Evolutionary conservation across 2,329 filamentous ascomycete genomes (phyloP), one percentile per base, ranked within the genome.

Genomic region (Ophiostoma quercus): DNA sequence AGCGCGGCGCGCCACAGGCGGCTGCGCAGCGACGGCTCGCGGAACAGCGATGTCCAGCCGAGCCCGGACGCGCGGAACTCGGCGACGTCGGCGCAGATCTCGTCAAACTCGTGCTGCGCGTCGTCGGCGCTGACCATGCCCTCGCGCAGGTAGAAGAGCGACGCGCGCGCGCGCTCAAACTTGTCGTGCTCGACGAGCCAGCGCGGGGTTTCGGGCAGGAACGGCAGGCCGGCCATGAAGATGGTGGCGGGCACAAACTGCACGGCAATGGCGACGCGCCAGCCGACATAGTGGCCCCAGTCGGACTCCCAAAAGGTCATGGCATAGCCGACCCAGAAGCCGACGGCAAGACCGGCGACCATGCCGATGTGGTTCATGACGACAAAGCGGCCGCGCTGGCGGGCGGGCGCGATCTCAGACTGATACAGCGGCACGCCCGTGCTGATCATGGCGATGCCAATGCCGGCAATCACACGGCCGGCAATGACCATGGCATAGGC

Each of bases 321-420:
- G 11, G 78, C 82, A 71, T 86, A 88, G 7, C 85, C 85, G 63
- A 84, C 82, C 85, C 85, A 87, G 70, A 87, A 85, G 0, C 85
- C 85, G 5, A 75, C 74, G 0, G 84, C 84, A 7, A 87, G 76
- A 2, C 85, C 85, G 1, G 80, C 80, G 32, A 87, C 82, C 71
- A 88, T 83, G 2, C 86, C 85, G 63, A 87, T 80, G 68, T 88
- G 85, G 73, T 87, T 87, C 76, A 87, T 80, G 11, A 87, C 84
- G 1, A 88, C 85, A 71, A 84, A 85, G 71, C 80, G 81, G 2
- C 86, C 85, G 8, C 85, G 80, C 70, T 85, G 79, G 14, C 78
- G 79, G 0, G 85, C 83, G 0, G 85, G 85, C 0, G 85, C 79
- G 25, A 87, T 80, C 75, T 87, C 85, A 74, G 84, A 85, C 75